These are phyloP conservation scores for Fusarium setosum DNA, from an alignment of 2,329 filamentous ascomycete genomes.

Conservation along the genomic window DNA sequence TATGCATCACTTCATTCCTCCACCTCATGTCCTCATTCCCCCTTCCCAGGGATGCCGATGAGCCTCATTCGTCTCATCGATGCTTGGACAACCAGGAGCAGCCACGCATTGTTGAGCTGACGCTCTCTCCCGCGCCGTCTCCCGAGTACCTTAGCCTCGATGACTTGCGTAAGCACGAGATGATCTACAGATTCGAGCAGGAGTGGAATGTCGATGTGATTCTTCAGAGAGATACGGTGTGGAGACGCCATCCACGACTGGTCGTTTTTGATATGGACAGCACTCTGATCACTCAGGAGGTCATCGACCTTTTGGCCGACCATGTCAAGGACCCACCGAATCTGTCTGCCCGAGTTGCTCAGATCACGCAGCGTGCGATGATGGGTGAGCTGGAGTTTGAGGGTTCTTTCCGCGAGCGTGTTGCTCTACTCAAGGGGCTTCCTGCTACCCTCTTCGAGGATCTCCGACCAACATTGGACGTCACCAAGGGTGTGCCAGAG, in stretches of 20 bases:
- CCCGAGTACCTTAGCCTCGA: conserved; percentile 72
- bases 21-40: conserved; percentile 74
- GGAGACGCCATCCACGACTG: conserved; percentile 82
- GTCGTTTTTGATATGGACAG: conserved; percentile 99
- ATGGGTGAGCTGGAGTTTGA: conserved; percentile 95
- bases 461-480: conserved; percentile 78
- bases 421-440: conserved; percentile 83
- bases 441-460: conserved; percentile 82
- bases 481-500: conserved; percentile 83
- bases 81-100: conserved; percentile 71
- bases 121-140: conserved; percentile 69
- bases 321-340: conserved; percentile 76
- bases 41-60: conserved; percentile 60
- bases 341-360: conserved; percentile 83
- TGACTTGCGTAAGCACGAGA: conserved; percentile 82
- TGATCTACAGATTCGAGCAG: conserved; percentile 84
- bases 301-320: conserved; percentile 93
- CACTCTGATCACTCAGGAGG: conserved; percentile 96
- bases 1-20: conserved; percentile 74
- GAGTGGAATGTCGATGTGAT: conserved; percentile 91
- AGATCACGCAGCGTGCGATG: conserved; percentile 95
- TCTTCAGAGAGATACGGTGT: conserved; percentile 78
- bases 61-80: conserved; percentile 70
- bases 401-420: conserved; percentile 82
- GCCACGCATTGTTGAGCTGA: conserved; percentile 74